Base-by-base conservation (phyloP, 306 rosid species). In the Corylus heterophylla region DNA sequence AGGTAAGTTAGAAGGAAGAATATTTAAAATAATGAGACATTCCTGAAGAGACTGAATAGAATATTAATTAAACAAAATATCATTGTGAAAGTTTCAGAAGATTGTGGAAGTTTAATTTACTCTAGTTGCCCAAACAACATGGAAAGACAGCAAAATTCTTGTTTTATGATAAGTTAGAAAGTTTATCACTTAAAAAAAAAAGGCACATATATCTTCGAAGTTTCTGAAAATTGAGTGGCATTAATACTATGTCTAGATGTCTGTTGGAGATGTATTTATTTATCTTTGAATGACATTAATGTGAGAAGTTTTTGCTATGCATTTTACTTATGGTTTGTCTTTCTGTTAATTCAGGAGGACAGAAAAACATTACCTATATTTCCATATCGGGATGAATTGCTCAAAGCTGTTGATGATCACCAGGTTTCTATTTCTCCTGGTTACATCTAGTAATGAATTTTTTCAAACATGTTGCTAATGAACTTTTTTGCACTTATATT, bases 331-430 rank as follows among this genome's bases (percentile, higher is more conserved):
- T 50, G 74, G 31, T 73, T 78, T 63, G 48, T n/a, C 37, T 71
- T 78, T 76, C 75, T 84, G 37, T 18, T 73, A 35, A 54, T 75
- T 69, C 80, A 94, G 94, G 98, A 80, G 74, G 99, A 95, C 42
- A 91, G 97, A 76, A 93, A 89, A 83, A 85, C 87, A 31, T 82
- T 95, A 78, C 99, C 98, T 49, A 91, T 95, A 35, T 95, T 87
- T 55, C 76, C 74, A 29, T 95, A 87, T 86, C 92, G 97, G 52
- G 98, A 95, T 18, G 88, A 86, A 74, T 85, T 95, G 86, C 93
- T 95, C 69, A 55, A 93, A 83, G 99, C 99, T 73, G 7, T 95
- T 71, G 2, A 89, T 8, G 85, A 95, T 48, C 92, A 93, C 81
- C 99, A 95, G 98, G 98, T 87, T 79, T 49, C 49, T 67, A 9